phyloP scores from a whole-genome alignment of 2,329 filamentous ascomycete genomes.

The Capronia coronata region DNA sequence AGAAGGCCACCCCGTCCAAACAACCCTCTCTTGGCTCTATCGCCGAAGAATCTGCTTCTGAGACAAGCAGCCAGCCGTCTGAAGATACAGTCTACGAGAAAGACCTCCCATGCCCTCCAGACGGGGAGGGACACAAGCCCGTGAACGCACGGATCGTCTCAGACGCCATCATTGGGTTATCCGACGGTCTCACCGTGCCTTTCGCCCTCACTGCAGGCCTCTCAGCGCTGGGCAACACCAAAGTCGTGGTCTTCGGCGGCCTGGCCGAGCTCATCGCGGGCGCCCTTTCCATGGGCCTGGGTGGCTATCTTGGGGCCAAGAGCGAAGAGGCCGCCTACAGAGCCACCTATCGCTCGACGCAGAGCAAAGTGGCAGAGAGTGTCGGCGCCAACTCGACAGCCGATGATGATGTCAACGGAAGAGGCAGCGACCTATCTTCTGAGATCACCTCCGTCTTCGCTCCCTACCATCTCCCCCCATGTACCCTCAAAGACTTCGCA shows the following conservation, averaged over 20 bases:
- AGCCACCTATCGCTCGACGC: slow-evolving; percentile 15
- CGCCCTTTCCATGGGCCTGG: slow-evolving; percentile 70
- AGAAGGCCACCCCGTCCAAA: slow-evolving; percentile 9
- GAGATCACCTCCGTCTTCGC: slow-evolving; percentile 16
- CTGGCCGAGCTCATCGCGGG: slow-evolving; percentile 70
- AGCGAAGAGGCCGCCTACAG: slow-evolving; percentile 35
- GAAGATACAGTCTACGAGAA: slow-evolving; percentile 12
- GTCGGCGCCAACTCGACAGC: too few relatives aligned
- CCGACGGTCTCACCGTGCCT: slow-evolving; percentile 71
- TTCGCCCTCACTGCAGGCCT: slow-evolving; percentile 72
- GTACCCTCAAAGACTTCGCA: slow-evolving; percentile 19
- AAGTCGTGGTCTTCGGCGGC: slow-evolving; percentile 64
- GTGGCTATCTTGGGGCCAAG: slow-evolving; percentile 61
- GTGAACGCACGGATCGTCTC: slow-evolving; percentile 21
- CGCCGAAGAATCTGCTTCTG: slow-evolving; percentile 6
- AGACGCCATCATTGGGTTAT: slow-evolving; percentile 70
- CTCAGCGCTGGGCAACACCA: slow-evolving; percentile 53
- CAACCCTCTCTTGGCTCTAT: neutral
- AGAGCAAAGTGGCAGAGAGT: slow-evolving; percentile 11
- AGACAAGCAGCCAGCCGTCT: slow-evolving; percentile 17
- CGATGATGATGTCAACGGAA: slow-evolving; percentile 8
- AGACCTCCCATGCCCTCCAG: neutral
- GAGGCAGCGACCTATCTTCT: slow-evolving; percentile 13
- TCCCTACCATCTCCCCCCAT: slow-evolving; percentile 20
- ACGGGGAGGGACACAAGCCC: slow-evolving; percentile 2